Percentiles rank a stretch among this genome's conserved stretches.
These are phyloP conservation scores for Hericium erinaceus DNA, from an alignment of 768 basidiomycete species.

Conservation along the genomic window DNA sequence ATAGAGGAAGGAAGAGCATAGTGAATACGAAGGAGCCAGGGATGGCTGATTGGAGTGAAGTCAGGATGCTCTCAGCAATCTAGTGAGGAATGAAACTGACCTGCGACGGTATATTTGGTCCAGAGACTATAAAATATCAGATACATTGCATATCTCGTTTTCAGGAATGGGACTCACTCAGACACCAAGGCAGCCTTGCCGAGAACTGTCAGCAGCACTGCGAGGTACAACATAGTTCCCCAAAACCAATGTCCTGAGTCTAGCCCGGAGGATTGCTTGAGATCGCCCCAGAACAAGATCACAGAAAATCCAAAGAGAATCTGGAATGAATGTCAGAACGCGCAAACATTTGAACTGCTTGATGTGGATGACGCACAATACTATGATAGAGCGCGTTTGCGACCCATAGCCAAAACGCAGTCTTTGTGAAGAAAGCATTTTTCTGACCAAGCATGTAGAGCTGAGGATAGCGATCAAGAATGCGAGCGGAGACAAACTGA, in stretches of 20 bases:
- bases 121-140: conserved; percentile 58
- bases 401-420: conserved; percentile 89
- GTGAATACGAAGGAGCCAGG: conserved; percentile 96
- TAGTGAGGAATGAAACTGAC: conserved; percentile 27
- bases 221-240: conserved; percentile 94
- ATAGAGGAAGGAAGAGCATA: conserved; percentile 91
- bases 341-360: neutral
- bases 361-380: conserved; percentile 40
- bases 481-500: conserved; percentile 95
- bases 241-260: conserved; percentile 97
- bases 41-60: conserved; percentile 49
- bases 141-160: neutral
- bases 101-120: conserved; percentile 98
- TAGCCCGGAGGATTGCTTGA: conserved; percentile 69
- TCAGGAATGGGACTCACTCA: conserved; percentile 53
- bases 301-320: conserved; percentile 82
- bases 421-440: conserved; percentile 89
- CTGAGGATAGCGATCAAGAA: conserved; percentile 95
- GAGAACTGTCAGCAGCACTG: conserved; percentile 87
- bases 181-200: conserved; percentile 97
- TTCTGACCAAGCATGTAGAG: conserved; percentile 90
- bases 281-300: conserved; percentile 87
- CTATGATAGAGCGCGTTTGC: conserved; percentile 86
- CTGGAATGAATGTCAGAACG: conserved; percentile 29
- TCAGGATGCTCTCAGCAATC: neutral